phyloP scores from a whole-genome alignment of 2,329 filamentous ascomycete genomes.

The Lachnellula hyalina region DNA sequence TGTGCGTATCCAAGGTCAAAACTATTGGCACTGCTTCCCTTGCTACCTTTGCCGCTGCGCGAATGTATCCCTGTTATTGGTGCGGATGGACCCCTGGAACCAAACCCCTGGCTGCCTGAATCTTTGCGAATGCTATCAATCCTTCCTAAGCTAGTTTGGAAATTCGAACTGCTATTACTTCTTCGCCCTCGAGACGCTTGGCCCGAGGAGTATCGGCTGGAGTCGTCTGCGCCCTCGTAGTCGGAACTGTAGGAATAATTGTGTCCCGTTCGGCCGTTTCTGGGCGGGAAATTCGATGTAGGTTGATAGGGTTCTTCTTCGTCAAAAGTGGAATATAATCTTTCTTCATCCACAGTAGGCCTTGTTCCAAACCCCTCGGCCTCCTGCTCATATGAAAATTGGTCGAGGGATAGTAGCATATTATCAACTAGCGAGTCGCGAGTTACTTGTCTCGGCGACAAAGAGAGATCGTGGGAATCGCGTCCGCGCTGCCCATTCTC shows the following conservation, averaged over 20 bases:
- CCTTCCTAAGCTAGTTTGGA: slow-evolving; percentile 52
- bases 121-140: slow-evolving; percentile 53
- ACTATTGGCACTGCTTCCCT: slow-evolving; percentile 64
- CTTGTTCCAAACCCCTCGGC: slow-evolving; percentile 20
- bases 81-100: slow-evolving; percentile 28
- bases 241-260: slow-evolving; percentile 58
- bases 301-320: slow-evolving; percentile 17
- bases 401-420: slow-evolving; percentile 89
- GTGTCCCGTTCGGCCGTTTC: slow-evolving; percentile 32
- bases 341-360: slow-evolving; percentile 24
- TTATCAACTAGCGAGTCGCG: slow-evolving; percentile 92
- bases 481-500: slow-evolving; percentile 17
- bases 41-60: slow-evolving; percentile 60
- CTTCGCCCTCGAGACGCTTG: slow-evolving; percentile 55
- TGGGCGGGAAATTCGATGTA: slow-evolving; percentile 21
- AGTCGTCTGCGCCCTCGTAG: slow-evolving; percentile 49
- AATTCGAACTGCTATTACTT: slow-evolving; percentile 77
- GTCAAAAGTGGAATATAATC: slow-evolving; percentile 25
- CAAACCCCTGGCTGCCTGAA: slow-evolving; percentile 33
- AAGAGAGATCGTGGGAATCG: slow-evolving; percentile 69
- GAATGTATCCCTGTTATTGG: slow-evolving; percentile 45
- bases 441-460: slow-evolving; percentile 69
- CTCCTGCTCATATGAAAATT: slow-evolving; percentile 57
- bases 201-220: slow-evolving; percentile 45
- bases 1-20: slow-evolving; percentile 59